Conservation (phyloP, 23 red algal genomes). For the Gracilaria caudata region DNA sequence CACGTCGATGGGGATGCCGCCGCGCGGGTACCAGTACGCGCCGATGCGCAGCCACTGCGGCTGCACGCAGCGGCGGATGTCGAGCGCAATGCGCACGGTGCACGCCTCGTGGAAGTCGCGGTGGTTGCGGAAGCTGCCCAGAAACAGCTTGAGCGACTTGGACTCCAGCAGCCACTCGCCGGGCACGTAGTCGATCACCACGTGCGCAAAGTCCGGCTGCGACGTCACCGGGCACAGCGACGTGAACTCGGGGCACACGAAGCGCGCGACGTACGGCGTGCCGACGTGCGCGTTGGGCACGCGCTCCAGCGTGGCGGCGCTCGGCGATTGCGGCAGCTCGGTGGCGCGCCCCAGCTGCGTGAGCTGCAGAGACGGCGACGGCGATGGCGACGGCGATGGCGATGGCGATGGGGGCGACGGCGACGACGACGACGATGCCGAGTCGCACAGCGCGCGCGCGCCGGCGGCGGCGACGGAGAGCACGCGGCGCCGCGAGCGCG, state of each 20-base stretch:
- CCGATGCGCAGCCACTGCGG: constrained; percentile 95
- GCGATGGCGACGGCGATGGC: too few relatives aligned
- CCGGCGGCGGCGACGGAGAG: not conserved
- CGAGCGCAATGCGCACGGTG: constrained; percentile 79
- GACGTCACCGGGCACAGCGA: constrained; percentile 94
- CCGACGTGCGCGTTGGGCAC: constrained; percentile 82
- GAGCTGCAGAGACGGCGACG: not conserved
- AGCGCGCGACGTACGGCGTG: constrained; percentile 81
- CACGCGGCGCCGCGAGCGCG: not conserved
- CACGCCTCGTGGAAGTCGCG: constrained; percentile 99
- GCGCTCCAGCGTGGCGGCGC: constrained; percentile 75
- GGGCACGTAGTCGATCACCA: constrained; percentile 99
- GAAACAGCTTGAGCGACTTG: constrained; percentile 95
- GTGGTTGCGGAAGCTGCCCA: constrained; percentile 96
- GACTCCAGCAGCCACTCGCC: constrained; percentile 89
- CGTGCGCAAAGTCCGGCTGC: constrained; percentile 96
- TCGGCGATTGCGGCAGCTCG: constrained; percentile 53
- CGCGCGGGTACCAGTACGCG: constrained; percentile 98
- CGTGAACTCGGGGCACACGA: constrained; percentile 97
- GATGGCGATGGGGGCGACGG: too few relatives aligned
- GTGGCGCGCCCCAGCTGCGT: constrained; percentile 6
- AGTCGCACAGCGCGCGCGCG: not conserved
- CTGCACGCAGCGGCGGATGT: constrained; percentile 54
- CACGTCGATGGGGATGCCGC: constrained; percentile 99
- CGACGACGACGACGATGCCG: too few relatives aligned